A percentile compares a stretch with the other conserved stretches of the same genome.
phyloP scores from a whole-genome alignment of 208 protist species.

The Wallacemonas sp. region DNA sequence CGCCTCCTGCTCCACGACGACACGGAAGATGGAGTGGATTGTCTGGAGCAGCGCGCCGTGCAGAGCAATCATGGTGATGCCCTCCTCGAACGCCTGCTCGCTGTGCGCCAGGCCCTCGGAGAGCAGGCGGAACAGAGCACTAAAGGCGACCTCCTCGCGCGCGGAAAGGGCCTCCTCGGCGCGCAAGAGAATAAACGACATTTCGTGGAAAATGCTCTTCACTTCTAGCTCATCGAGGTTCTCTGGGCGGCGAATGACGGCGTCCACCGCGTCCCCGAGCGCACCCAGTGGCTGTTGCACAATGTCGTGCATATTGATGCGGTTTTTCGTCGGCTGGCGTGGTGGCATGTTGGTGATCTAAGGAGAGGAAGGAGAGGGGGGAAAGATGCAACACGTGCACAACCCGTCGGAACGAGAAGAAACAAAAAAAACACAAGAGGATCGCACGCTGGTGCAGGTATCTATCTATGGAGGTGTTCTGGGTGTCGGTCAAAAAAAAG shows the following conservation, averaged over 20 bases:
- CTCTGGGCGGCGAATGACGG: constrained; percentile 79
- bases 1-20: constrained; percentile 55
- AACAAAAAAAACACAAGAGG: constrained; percentile 26
- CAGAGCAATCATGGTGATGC: constrained; percentile 63
- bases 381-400: neutral
- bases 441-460: neutral
- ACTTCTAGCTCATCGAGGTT: constrained; percentile 81
- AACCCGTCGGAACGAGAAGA: no score
- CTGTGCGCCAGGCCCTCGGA: constrained; percentile 79
- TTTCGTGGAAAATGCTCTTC: constrained; percentile 76
- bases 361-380: constrained; percentile 16
- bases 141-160: constrained; percentile 70
- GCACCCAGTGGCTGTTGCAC: constrained; percentile 75
- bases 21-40: constrained; percentile 64
- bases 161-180: constrained; percentile 82
- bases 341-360: constrained; percentile 43
- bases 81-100: constrained; percentile 71
- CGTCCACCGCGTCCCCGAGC: constrained; percentile 74
- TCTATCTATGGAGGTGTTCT: neutral
- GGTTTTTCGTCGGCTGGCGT: constrained; percentile 73
- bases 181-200: constrained; percentile 77
- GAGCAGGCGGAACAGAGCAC: constrained; percentile 81
- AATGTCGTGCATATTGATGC: constrained; percentile 92
- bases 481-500: no score
- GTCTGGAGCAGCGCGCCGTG: constrained; percentile 71